phyloP scores from a whole-genome alignment of 768 basidiomycete species.

The Pseudohyphozyma bogoriensis region DNA sequence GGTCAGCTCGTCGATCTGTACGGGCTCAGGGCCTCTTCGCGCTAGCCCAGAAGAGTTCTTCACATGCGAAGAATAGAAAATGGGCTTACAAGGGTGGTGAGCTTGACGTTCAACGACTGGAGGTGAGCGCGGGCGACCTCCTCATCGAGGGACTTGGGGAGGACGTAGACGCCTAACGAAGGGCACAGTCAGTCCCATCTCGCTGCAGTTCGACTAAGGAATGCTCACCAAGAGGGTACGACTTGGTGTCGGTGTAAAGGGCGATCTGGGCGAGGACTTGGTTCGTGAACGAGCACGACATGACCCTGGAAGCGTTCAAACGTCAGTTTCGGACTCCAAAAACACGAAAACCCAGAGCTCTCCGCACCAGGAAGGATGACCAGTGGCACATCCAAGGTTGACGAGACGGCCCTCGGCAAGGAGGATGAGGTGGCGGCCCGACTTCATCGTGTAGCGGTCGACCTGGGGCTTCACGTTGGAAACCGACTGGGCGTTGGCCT shows the following conservation, averaged over 20 bases:
- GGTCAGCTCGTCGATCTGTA: no score
- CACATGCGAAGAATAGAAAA: not conserved
- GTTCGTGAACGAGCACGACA: slow-evolving; percentile 99
- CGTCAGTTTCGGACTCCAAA: no score
- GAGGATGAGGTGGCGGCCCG: slow-evolving; percentile 88
- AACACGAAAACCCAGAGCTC: no score
- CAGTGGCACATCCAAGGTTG: slow-evolving; percentile 70
- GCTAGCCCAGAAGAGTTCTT: not conserved
- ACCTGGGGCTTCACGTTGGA: slow-evolving; percentile 98
- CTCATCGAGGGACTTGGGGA: slow-evolving; percentile 97
- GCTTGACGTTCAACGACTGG: slow-evolving; percentile 80
- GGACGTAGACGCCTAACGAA: slow-evolving; percentile 45
- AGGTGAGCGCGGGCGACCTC: slow-evolving; percentile 97
- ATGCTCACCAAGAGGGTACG: slow-evolving; percentile 93
- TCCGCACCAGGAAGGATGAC: slow-evolving; percentile 21
- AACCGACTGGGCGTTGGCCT: slow-evolving; percentile 70
- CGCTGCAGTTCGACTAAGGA: not conserved
- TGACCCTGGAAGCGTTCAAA: slow-evolving; percentile 99
- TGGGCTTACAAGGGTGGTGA: slow-evolving; percentile 39
- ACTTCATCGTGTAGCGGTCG: slow-evolving; percentile 87
- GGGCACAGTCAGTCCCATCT: not conserved
- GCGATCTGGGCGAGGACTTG: slow-evolving; percentile 97
- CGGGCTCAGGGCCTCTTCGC: no score
- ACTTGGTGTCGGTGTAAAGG: slow-evolving; percentile 72
- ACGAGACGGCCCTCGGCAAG: slow-evolving; percentile 98